Evolutionary conservation across 2,329 filamentous ascomycete genomes (phyloP).

Genomic region (Delphinella strobiligena): DNA sequence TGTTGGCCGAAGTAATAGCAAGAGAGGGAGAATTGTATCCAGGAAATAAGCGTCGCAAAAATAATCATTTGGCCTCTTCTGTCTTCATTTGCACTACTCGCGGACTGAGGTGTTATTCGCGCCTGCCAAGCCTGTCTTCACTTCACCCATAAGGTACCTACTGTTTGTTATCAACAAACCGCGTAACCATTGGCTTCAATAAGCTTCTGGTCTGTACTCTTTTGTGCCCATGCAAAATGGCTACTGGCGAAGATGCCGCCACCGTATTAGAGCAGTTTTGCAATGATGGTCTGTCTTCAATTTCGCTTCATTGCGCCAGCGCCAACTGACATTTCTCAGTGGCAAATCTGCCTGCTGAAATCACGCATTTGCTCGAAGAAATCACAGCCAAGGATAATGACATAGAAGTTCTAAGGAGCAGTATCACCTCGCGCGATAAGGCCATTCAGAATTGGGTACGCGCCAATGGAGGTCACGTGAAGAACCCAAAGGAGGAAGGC

Average conservation of each 20-base stretch:
- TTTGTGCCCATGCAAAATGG: constrained; percentile 28
- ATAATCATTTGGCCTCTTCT: no score
- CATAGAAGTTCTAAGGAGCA: constrained; percentile 55
- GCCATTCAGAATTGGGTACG: constrained; percentile 76
- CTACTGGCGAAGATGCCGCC: constrained; percentile 45
- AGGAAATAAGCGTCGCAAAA: no score
- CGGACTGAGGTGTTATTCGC: no score
- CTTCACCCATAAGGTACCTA: no score
- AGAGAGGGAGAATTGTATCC: no score
- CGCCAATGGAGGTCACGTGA: constrained; percentile 57
- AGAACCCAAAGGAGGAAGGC: constrained; percentile 63
- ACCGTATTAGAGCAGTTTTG: constrained; percentile 70
- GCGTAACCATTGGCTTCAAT: no score
- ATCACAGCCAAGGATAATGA: constrained; percentile 67
- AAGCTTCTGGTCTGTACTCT: no score
- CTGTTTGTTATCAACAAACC: no score
- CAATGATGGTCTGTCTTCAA: constrained; percentile 43
- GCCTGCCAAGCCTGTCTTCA: background rate
- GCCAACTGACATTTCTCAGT: constrained; percentile 29
- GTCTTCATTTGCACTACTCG: background rate
- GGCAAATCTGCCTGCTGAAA: constrained; percentile 69
- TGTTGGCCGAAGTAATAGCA: no score
- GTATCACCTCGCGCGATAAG: constrained; percentile 59
- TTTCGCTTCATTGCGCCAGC: constrained; percentile 1
- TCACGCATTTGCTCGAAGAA: constrained; percentile 73